These are phyloP conservation scores for Anisogramma anomala DNA, from an alignment of 2,329 filamentous ascomycete species.

Conservation along the genomic window DNA sequence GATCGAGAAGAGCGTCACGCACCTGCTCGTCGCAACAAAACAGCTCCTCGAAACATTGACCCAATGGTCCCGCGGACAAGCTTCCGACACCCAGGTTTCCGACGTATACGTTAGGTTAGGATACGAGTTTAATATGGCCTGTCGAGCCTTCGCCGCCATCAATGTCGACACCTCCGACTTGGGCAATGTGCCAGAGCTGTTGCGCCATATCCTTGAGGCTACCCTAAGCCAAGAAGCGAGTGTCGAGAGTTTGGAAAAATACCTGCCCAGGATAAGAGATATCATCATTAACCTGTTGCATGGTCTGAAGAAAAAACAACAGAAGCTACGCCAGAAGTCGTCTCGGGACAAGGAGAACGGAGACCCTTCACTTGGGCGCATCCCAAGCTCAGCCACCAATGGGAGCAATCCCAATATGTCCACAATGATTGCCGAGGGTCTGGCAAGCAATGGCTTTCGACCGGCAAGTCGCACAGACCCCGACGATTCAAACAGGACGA, in stretches of 20 bases:
- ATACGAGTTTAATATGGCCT: constrained; percentile 99
- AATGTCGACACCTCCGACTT: constrained; percentile 91
- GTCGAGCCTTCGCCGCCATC: constrained; percentile 90
- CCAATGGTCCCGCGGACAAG: constrained; percentile 88
- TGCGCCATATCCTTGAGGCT: constrained; percentile 85
- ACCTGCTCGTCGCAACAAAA: constrained; percentile 94
- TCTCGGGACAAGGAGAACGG: constrained; percentile 41
- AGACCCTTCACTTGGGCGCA: constrained; percentile 27
- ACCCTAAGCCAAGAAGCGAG: constrained; percentile 95
- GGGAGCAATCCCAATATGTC: constrained; percentile 48
- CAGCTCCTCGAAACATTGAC: constrained; percentile 95
- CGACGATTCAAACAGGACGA: constrained; percentile 21
- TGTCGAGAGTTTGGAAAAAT: constrained; percentile 84
- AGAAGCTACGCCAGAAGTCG: constrained; percentile 61
- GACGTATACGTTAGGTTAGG: constrained; percentile 96
- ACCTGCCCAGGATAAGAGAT: constrained; percentile 85
- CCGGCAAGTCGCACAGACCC: constrained; percentile 24
- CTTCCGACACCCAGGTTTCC: constrained; percentile 88
- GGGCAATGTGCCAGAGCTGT: constrained; percentile 83
- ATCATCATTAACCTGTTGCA: constrained; percentile 98
- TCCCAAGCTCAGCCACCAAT: constrained; percentile 47
- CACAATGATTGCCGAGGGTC: constrained; percentile 47
- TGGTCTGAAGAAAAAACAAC: constrained; percentile 92
- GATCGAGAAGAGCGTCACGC: constrained; percentile 97
- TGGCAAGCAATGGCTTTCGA: constrained; percentile 39